Percentiles rank a stretch among this genome's conserved stretches.
Evolutionary conservation across 768 basidiomycete genomes (phyloP).

Genomic region (Solioccasus polychromus): DNA sequence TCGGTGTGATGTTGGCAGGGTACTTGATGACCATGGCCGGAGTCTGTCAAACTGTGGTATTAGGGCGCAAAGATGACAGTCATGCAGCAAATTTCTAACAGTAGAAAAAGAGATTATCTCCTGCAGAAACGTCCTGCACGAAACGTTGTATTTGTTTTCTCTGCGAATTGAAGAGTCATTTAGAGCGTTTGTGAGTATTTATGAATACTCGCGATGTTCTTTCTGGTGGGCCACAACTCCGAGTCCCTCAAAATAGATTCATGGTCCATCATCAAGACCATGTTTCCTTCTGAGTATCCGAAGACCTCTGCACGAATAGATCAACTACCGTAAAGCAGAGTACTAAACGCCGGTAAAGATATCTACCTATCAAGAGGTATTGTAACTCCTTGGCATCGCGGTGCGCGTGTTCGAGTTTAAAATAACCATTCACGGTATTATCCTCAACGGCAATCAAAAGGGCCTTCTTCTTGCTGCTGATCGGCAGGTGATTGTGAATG

Average conservation of each 20-base stretch:
- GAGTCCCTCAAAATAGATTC: slow-evolving; percentile 17
- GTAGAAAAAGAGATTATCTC: slow-evolving; percentile 57
- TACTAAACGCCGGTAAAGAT: too few species aligned
- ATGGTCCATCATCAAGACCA: slow-evolving; percentile 44
- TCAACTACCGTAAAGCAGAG: background rate
- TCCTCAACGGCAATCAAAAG: slow-evolving; percentile 24
- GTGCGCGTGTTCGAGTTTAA: slow-evolving; percentile 11
- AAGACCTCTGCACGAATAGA: slow-evolving; percentile 30
- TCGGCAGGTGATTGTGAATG: background rate
- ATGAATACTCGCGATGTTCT: slow-evolving; percentile 40
- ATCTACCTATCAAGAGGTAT: slow-evolving; percentile 26
- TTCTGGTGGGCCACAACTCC: slow-evolving; percentile 38
- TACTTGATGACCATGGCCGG: slow-evolving; percentile 50
- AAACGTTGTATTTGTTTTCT: slow-evolving; percentile 41
- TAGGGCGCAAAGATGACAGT: too few species aligned
- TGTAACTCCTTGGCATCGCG: slow-evolving; percentile 14
- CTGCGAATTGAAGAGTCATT: too few species aligned
- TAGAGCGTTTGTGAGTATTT: too few species aligned
- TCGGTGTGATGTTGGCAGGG: slow-evolving; percentile 42
- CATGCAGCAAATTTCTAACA: slow-evolving; percentile 34
- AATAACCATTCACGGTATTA: background rate
- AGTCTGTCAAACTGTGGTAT: slow-evolving; percentile 33
- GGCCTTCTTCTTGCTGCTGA: slow-evolving; percentile 13
- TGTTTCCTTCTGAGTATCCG: slow-evolving; percentile 37
- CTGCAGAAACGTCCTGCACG: slow-evolving; percentile 40